These are phyloP conservation scores for Naumovozyma dairenensis DNA, from an alignment of 805 yeast species.

Conservation along the genomic window DNA sequence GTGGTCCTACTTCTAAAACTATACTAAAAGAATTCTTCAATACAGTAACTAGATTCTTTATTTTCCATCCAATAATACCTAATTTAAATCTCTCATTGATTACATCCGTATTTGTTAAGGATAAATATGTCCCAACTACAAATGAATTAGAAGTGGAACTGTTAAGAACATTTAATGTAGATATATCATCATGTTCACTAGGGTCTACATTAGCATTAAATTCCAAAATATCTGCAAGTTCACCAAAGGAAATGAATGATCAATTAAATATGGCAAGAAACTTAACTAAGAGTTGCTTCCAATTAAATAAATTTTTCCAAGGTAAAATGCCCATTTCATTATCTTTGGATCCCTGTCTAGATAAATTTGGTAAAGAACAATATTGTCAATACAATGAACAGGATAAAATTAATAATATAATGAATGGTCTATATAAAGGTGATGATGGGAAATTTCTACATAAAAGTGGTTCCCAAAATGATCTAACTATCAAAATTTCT, in stretches of 20 bases:
- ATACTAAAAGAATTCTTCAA: too few species aligned
- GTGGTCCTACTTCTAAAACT: too few species aligned
- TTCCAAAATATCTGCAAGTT: conserved; percentile 29
- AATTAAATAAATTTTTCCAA: conserved; percentile 32
- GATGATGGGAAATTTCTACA: neutral
- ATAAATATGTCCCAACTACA: conserved; percentile 14
- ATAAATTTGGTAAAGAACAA: neutral
- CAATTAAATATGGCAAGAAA: conserved; percentile 29
- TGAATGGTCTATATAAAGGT: conserved; percentile 14
- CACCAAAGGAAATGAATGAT: neutral
- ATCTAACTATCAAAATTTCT: conserved; percentile 1
- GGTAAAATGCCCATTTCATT: conserved; percentile 28
- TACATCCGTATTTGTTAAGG: conserved; percentile 13
- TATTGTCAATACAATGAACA: conserved; percentile 13
- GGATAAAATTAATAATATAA: conserved; percentile 15
- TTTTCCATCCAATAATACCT: conserved; percentile 39
- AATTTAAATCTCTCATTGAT: conserved; percentile 13
- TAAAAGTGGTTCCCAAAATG: neutral
- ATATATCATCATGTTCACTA: conserved; percentile 42
- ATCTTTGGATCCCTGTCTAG: conserved; percentile 12
- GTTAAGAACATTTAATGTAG: conserved; percentile 23
- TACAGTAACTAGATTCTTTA: conserved; percentile 21
- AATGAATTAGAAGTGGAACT: conserved; percentile 19
- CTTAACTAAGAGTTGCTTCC: conserved; percentile 41
- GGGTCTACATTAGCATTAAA: conserved; percentile 48